Percentiles rank a stretch among this genome's conserved stretches.
These are phyloP conservation scores for Combretum micranthum DNA, from an alignment of 345 rosid species.

Conservation along the genomic window DNA sequence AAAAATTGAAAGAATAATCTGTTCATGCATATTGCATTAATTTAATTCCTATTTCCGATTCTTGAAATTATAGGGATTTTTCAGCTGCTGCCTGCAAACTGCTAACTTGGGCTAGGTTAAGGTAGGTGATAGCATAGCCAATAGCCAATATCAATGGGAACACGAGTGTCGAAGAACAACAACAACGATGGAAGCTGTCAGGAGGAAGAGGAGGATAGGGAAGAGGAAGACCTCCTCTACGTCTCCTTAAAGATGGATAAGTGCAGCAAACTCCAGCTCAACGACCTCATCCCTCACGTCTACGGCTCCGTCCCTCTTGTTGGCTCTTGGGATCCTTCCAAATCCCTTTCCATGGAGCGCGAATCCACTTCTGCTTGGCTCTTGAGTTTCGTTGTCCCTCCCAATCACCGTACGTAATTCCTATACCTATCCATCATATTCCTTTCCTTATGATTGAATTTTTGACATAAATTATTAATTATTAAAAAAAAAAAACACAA, in stretches of 20 bases:
- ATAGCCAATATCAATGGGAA: conserved; percentile 43
- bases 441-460: too few species aligned
- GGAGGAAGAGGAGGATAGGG: conserved; percentile 35
- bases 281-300: conserved; percentile 85
- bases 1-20: too few species aligned
- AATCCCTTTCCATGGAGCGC: conserved; percentile 83
- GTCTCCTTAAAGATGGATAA: conserved; percentile 90
- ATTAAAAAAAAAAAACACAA: too few species aligned
- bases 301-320: conserved; percentile 87
- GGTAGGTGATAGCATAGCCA: neutral
- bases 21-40: too few species aligned
- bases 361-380: conserved; percentile 93
- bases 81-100: too few species aligned
- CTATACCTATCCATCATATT: neutral
- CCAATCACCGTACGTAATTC: conserved; percentile 65
- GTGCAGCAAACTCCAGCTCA: conserved; percentile 33
- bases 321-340: conserved; percentile 94
- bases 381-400: conserved; percentile 89
- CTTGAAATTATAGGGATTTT: too few species aligned
- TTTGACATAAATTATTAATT: too few species aligned
- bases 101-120: too few species aligned
- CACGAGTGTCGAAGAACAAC: conserved; percentile 53
- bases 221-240: conserved; percentile 55
- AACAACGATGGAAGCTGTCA: conserved; percentile 41
- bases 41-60: too few species aligned